Evolutionary conservation across 352 stramenopile genomes (phyloP), one percentile per base, ranked within the genome.

Genomic region (Phytophthora hybrid): DNA sequence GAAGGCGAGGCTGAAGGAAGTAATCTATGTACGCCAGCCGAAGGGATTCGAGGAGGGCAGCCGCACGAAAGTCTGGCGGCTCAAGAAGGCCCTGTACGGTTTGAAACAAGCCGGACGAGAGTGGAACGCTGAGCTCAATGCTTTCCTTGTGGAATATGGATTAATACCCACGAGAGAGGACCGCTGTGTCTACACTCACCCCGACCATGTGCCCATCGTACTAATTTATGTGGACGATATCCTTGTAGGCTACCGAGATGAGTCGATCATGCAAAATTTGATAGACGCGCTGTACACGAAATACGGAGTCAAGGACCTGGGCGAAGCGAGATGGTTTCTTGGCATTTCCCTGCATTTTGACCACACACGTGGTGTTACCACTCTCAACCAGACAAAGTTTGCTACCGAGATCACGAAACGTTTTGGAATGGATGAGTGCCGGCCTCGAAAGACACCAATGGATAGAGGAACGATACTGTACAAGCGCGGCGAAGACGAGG

Each of bases 151-250:
- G 2, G 1, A 1, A 3, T 53, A 2, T 44, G 53, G 66, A 5
- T 46, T 68, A 1, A 7, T 29, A 31, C 39, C 51, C 2, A 63
- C 53, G 16, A 52, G 41, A 1, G 39, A 68, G 6, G 59, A 73
- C 23, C 39, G 9, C 1, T 69, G 66, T 11, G 58, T 63, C 0
- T 59, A 67, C 13, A 60, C 11, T 39, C 49, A 73, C n/a, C 37
- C 44, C 1, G 34, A 39, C 9, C 26, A 55, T 19, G 8, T 23
- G 0, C 21, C 67, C 1, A 67, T 73, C 21, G 49, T 67, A 3
- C n/a, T 73, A 1, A 19, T 68, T 9, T 64, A 73, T 26, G 59
- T 69, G 0, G 39, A 69, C 47, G 66, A 73, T 63, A 39, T 68
- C 1, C 16, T 73, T 0, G 69, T 73, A 31, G 41, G 59, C 4